Evolutionary conservation across 371 early-diverging fungal genomes (phyloP), one percentile per base, ranked within the genome.

Genomic region (Actinomucor elegans): DNA sequence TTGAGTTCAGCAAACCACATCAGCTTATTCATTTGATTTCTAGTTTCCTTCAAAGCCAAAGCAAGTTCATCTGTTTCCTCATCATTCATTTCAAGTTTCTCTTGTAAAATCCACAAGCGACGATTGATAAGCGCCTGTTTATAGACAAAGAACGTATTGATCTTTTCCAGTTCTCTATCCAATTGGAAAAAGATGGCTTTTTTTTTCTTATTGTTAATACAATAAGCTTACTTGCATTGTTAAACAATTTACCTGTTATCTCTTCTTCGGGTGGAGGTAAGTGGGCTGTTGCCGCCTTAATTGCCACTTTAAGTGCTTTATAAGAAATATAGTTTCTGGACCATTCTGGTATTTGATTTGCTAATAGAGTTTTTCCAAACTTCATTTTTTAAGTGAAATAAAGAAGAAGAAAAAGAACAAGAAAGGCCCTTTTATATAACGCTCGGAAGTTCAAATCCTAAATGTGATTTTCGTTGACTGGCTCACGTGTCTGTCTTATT

Each of bases 311-410:
- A 12, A 88, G 74, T 4, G 76, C 54, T 55, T 89, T 89, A 66
- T 88, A 88, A 9, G 72, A 65, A 18, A 89, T 43, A 34, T 89
- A 89, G 47, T 85, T 77, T 62, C 69, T 71, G 26, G 80, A 71
- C 89, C 89, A 89, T 60, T 89, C 89, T 40, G 86, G 85, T 52
- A 83, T 77, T 62, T 87, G 86, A 54, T 79, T 83, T 44, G 74
- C 66, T 34, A 67, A 36, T 3, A 87, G 57, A 4, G 82, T 77
- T 55, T 87, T 87, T 55, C 89, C 88, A 61, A 89, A 89, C 71
- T 89, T 89, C 88, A 89, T 87, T 17, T 20, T 24, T 15, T 20
- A 48, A 29, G 41, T 33, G 60, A 35, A 38, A 47, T 44, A 57
- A 53, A 20, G 40, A 40, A 56, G 55, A 18, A 55, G 35, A 49